Evolutionary conservation across 2,329 filamentous ascomycete species (phyloP).

Genomic region (Sphaerulina populicola): DNA sequence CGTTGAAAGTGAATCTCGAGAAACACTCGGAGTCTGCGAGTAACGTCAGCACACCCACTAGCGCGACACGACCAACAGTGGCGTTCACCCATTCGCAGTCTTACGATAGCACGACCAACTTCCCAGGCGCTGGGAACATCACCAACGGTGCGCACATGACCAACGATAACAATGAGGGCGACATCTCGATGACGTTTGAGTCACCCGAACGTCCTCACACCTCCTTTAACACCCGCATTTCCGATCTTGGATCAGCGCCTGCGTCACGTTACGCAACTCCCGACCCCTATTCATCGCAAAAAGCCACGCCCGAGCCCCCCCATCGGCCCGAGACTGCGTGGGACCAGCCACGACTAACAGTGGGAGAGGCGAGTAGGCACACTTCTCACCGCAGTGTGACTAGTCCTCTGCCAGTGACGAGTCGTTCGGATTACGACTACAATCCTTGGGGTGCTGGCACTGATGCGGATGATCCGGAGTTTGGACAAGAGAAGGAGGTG

Average conservation of each 20-base stretch:
- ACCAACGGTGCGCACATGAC: slow-evolving; percentile 18
- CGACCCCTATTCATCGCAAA: background rate
- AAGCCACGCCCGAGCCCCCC: slow-evolving; percentile 6
- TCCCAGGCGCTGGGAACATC: background rate
- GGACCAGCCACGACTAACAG: slow-evolving; percentile 3
- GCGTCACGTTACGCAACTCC: background rate
- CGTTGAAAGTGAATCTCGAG: slow-evolving; percentile 60
- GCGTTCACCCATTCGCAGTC: slow-evolving; percentile 8
- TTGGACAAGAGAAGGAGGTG: slow-evolving; percentile 41
- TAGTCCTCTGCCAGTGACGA: slow-evolving; percentile 24
- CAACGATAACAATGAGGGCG: slow-evolving; percentile 38
- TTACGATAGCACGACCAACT: slow-evolving; percentile 8
- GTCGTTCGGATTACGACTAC: slow-evolving; percentile 23
- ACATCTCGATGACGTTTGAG: slow-evolving; percentile 42
- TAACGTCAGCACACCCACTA: slow-evolving; percentile 6
- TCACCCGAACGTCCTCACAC: slow-evolving; percentile 19
- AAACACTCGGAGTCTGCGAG: slow-evolving; percentile 6
- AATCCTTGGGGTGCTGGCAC: slow-evolving; percentile 41
- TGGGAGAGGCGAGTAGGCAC: slow-evolving; percentile 1
- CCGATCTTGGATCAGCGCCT: slow-evolving; percentile 9
- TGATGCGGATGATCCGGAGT: slow-evolving; percentile 41
- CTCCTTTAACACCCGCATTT: slow-evolving; percentile 10
- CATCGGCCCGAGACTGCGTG: slow-evolving; percentile 4
- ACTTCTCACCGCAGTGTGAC: slow-evolving; percentile 19
- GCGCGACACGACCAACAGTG: slow-evolving; percentile 7